Evolutionary conservation across 1,139 yeast genomes (phyloP).

Genomic region (Yamadazyma sp.): DNA sequence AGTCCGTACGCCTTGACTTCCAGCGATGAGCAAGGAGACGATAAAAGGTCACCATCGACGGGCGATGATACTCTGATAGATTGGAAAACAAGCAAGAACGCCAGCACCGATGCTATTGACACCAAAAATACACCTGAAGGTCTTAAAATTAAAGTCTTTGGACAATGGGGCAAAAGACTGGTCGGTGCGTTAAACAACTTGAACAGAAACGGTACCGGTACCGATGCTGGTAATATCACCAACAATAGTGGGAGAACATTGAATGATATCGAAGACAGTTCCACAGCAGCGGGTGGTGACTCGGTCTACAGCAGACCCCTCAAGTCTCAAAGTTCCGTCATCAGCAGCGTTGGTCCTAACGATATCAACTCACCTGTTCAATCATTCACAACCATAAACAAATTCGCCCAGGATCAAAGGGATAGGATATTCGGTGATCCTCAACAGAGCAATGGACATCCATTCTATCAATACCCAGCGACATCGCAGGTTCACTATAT

Average conservation of each 20-base stretch:
- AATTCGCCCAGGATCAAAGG: constrained; percentile 20
- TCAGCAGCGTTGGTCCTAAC: constrained; percentile 2
- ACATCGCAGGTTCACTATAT: constrained; percentile 22
- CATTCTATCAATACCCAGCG: constrained; percentile 26
- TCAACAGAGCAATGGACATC: constrained; percentile 10
- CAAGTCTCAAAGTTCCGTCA: constrained; percentile 8
- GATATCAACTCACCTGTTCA: background rate
- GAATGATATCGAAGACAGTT: background rate
- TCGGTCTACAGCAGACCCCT: constrained; percentile 2
- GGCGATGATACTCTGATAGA: background rate
- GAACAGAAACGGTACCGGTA: too few relatives aligned
- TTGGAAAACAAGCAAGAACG: background rate
- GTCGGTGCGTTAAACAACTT: too few relatives aligned
- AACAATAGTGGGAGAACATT: background rate
- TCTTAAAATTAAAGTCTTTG: too few relatives aligned
- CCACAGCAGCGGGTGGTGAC: background rate
- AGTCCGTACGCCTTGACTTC: constrained; percentile 15
- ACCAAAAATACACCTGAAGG: background rate
- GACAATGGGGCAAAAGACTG: too few relatives aligned
- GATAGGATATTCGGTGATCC: constrained; percentile 17
- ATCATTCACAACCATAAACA: constrained; percentile 11
- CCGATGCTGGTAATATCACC: too few relatives aligned
- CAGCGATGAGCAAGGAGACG: constrained; percentile 16
- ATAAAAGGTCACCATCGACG: constrained; percentile 5
- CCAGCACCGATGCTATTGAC: background rate